Conservation (phyloP, 768 basidiomycete genomes). For the Agaricus bisporus region DNA sequence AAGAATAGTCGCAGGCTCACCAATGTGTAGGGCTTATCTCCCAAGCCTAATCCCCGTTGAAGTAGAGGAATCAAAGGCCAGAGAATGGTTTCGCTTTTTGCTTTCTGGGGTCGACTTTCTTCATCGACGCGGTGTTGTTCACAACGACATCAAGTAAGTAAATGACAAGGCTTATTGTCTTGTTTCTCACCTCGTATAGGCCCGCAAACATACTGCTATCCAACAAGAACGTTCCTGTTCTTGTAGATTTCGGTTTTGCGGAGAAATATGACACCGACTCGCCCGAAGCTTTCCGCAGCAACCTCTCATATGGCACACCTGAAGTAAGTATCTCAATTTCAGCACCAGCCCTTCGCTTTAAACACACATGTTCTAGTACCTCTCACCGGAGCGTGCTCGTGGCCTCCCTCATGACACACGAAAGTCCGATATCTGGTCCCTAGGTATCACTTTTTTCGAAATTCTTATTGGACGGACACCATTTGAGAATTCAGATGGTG, state of each 20-base stretch:
- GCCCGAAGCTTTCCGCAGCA: slow-evolving; percentile 69
- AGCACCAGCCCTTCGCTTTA: neutral
- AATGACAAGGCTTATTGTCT: neutral
- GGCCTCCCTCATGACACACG: slow-evolving; percentile 91
- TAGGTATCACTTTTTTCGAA: slow-evolving; percentile 90
- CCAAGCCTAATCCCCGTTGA: slow-evolving; percentile 86
- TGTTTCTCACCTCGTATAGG: slow-evolving; percentile 29
- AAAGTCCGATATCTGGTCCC: slow-evolving; percentile 84
- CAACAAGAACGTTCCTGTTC: slow-evolving; percentile 68
- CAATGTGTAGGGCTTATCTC: slow-evolving; percentile 65
- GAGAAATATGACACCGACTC: slow-evolving; percentile 71
- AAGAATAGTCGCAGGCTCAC: slow-evolving; percentile 6
- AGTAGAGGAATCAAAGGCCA: slow-evolving; percentile 73
- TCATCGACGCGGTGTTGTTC: slow-evolving; percentile 77
- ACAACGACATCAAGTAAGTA: slow-evolving; percentile 92
- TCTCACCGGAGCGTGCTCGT: slow-evolving; percentile 86
- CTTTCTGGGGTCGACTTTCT: slow-evolving; percentile 81
- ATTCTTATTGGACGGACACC: slow-evolving; percentile 90
- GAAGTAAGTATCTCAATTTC: slow-evolving; percentile 45
- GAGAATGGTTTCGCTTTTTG: slow-evolving; percentile 76
- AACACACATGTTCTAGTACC: slow-evolving; percentile 50
- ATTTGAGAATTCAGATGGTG: slow-evolving; percentile 77
- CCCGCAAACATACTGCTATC: slow-evolving; percentile 93
- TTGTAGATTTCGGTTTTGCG: slow-evolving; percentile 97
- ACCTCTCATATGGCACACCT: slow-evolving; percentile 85